These are phyloP conservation scores for Iodosphaeria phyllophila DNA, from an alignment of 2,329 filamentous ascomycete genomes.

Conservation along the genomic window DNA sequence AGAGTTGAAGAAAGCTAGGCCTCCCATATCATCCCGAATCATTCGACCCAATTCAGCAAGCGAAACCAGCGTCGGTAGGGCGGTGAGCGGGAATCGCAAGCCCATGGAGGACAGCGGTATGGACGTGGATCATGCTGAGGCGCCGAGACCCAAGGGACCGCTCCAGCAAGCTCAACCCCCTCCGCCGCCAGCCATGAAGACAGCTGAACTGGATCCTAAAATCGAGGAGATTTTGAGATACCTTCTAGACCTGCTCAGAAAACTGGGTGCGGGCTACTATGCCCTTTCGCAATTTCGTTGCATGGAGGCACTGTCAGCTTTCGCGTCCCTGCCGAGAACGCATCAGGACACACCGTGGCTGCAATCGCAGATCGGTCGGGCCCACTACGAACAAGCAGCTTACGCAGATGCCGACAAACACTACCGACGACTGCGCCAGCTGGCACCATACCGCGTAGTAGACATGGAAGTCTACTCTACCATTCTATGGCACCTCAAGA, in stretches of 20 bases:
- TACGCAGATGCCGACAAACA: constrained; percentile 77
- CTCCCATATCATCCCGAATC: constrained; percentile 46
- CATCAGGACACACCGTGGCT: constrained; percentile 92
- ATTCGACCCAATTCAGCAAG: constrained; percentile 44
- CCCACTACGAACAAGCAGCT: constrained; percentile 75
- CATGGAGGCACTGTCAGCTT: constrained; percentile 55
- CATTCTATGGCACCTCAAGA: constrained; percentile 94
- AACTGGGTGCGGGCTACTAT: constrained; percentile 65
- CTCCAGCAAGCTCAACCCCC: constrained; percentile 18
- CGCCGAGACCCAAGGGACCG: constrained; percentile 23
- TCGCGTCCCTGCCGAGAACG: constrained; percentile 47
- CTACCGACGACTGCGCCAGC: constrained; percentile 60
- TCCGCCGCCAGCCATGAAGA: constrained; percentile 19
- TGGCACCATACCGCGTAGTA: constrained; percentile 67
- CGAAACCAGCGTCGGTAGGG: constrained; percentile 58
- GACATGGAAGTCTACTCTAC: constrained; percentile 99
- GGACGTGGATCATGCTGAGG: constrained; percentile 52
- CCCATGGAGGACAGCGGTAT: constrained; percentile 45
- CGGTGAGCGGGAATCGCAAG: constrained; percentile 82
- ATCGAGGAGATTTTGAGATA: constrained; percentile 60
- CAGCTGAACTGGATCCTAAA: constrained; percentile 35
- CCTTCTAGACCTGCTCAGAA: constrained; percentile 64
- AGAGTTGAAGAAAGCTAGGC: constrained; percentile 71
- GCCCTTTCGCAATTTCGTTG: constrained; percentile 64
- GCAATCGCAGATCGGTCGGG: constrained; percentile 73